phyloP scores from a whole-genome alignment of 2,329 filamentous ascomycete species.

The Pseudopyrenochaeta lycopersici region DNA sequence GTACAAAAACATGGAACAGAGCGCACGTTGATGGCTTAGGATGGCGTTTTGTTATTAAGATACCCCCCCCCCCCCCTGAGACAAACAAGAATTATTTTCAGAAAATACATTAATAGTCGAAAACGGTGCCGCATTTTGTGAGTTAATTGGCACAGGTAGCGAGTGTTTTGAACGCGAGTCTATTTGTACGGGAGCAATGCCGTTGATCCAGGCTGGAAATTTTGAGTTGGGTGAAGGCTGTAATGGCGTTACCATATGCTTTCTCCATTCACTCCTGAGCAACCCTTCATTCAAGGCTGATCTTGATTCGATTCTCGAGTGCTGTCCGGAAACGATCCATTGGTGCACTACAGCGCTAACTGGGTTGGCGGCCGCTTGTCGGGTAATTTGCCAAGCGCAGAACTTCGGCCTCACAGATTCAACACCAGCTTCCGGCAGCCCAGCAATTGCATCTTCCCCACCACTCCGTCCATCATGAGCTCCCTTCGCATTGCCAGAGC shows the following conservation, averaged over 20 bases:
- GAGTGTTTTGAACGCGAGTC: too few species aligned
- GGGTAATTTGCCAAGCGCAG: constrained; percentile 33
- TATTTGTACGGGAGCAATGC: too few species aligned
- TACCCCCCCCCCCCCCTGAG: constrained; percentile 39
- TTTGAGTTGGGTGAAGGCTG: too few species aligned
- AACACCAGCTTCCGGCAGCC: constrained; percentile 38
- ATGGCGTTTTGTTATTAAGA: constrained; percentile 40
- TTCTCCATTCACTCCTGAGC: too few species aligned
- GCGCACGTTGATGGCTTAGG: neutral
- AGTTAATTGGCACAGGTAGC: neutral
- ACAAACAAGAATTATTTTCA: neutral
- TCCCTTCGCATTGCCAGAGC: constrained; percentile 90
- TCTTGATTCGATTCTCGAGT: too few species aligned
- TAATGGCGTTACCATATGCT: too few species aligned
- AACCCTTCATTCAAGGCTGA: too few species aligned
- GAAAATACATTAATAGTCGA: neutral
- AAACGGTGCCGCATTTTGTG: neutral
- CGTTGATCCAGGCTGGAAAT: too few species aligned
- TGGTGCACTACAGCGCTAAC: constrained; percentile 3
- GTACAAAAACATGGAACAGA: neutral
- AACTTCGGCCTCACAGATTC: constrained; percentile 40
- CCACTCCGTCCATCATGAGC: constrained; percentile 73
- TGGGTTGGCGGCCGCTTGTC: constrained; percentile 13
- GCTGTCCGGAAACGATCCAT: neutral
- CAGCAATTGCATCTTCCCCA: constrained; percentile 51